These are phyloP conservation scores for Oxytropis ochrocephala DNA, from an alignment of 306 rosid species.

Conservation along the genomic window DNA sequence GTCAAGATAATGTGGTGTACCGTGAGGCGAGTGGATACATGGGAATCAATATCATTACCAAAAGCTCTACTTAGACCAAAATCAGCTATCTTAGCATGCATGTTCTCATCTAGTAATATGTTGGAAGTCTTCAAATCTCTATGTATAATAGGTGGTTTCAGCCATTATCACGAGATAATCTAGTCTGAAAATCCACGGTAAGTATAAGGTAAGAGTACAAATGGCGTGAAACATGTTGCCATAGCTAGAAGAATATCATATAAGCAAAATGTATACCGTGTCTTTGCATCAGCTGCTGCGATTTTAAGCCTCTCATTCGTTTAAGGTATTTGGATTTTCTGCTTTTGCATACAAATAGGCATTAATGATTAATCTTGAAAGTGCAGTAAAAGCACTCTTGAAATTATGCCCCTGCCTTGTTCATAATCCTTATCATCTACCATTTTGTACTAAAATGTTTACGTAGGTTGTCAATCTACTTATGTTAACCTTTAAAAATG, in stretches of 20 bases:
- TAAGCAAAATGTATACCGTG: neutral
- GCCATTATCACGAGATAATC: slow-evolving; percentile 40
- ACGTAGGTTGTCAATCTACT: neutral
- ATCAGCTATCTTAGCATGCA: too few relatives aligned
- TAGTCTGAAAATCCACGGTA: slow-evolving; percentile 10
- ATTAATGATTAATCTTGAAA: neutral
- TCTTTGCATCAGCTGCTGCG: slow-evolving; percentile 12
- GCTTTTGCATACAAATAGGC: neutral
- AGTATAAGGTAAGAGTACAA: neutral
- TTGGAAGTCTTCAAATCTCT: slow-evolving; percentile 53
- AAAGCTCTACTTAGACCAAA: too few relatives aligned
- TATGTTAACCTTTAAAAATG: neutral
- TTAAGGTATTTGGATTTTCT: neutral
- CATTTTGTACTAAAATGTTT: neutral
- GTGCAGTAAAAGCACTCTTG: too few relatives aligned
- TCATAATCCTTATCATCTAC: neutral
- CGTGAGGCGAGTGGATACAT: too few relatives aligned
- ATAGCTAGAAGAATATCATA: neutral
- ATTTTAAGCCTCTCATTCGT: slow-evolving; percentile 6
- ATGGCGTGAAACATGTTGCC: neutral
- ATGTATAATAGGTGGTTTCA: slow-evolving; percentile 26
- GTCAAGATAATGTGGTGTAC: too few relatives aligned
- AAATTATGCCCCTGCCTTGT: neutral
- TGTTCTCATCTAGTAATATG: too few relatives aligned
- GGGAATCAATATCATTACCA: too few relatives aligned